phyloP scores from a whole-genome alignment of 1,284 basidiomycete species.

The Trichosporon sp. region DNA sequence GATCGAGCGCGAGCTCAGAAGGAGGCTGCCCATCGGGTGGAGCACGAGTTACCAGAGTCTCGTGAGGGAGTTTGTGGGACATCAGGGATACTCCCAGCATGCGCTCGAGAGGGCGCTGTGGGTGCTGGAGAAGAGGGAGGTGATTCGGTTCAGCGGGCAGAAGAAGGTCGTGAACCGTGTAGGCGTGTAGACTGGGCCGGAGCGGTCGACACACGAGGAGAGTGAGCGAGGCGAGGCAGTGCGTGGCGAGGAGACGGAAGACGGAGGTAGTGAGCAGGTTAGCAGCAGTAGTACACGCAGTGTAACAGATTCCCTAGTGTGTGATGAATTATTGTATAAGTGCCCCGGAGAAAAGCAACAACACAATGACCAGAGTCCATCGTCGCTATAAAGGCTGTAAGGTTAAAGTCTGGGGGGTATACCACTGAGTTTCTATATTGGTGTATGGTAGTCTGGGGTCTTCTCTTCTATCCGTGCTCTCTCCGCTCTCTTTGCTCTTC shows the following conservation, averaged over 20 bases:
- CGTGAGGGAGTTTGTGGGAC: constrained; percentile 91
- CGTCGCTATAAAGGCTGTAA: too few species aligned
- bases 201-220: too few species aligned
- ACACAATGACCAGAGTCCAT: neutral
- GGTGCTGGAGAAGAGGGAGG: constrained; percentile 92
- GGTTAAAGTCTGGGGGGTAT: neutral
- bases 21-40: constrained; percentile 93
- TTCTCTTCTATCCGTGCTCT: too few species aligned
- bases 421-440: too few species aligned
- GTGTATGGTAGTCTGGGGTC: too few species aligned
- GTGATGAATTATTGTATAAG: neutral
- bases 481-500: too few species aligned
- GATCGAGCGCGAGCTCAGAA: constrained; percentile 87
- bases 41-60: constrained; percentile 92
- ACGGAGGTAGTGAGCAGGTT: neutral
- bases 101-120: constrained; percentile 90
- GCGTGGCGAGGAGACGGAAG: too few species aligned
- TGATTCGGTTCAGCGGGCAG: constrained; percentile 84
- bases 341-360: neutral
- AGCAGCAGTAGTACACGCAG: too few species aligned
- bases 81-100: constrained; percentile 87
- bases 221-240: too few species aligned
- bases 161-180: constrained; percentile 54
- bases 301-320: neutral
- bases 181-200: constrained; percentile 41